These are phyloP conservation scores for Azolla pinnata DNA, from an alignment of 75 land plant species.

Conservation along the genomic window DNA sequence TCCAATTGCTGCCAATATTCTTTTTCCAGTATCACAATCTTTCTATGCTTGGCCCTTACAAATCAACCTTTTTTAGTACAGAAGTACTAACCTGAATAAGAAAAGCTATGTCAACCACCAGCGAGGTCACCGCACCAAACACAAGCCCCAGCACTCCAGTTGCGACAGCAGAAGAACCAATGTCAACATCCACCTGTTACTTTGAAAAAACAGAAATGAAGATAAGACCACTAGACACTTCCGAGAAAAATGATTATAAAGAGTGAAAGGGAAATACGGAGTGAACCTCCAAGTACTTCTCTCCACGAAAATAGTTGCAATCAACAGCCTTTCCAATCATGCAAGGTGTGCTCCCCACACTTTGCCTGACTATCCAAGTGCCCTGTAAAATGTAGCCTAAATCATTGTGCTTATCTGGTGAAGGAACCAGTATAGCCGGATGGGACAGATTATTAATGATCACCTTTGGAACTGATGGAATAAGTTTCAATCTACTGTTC, in stretches of 20 bases:
- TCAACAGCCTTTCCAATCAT: conserved; percentile 88
- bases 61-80: no score
- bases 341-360: conserved; percentile 93
- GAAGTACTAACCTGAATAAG: conserved; percentile 62
- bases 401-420: neutral
- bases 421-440: conserved; percentile 6
- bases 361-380: conserved; percentile 94
- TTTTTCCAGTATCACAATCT: no score
- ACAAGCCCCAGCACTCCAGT: conserved; percentile 95
- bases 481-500: conserved; percentile 77
- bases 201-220: no score
- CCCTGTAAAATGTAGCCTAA: conserved; percentile 41
- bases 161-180: conserved; percentile 91
- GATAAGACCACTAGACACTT: no score
- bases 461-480: conserved; percentile 92
- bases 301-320: conserved; percentile 74
- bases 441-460: neutral
- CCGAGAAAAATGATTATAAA: no score
- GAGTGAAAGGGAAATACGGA: no score
- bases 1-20: no score
- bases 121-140: conserved; percentile 66
- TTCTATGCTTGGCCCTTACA: no score
- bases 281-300: conserved; percentile 69
- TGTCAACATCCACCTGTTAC: conserved; percentile 92
- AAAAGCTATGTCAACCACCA: conserved; percentile 97